A percentile compares a stretch with the other conserved stretches of the same genome.
Evolutionary conservation across 1,284 basidiomycete genomes (phyloP).

Genomic region (Irpex sp.): DNA sequence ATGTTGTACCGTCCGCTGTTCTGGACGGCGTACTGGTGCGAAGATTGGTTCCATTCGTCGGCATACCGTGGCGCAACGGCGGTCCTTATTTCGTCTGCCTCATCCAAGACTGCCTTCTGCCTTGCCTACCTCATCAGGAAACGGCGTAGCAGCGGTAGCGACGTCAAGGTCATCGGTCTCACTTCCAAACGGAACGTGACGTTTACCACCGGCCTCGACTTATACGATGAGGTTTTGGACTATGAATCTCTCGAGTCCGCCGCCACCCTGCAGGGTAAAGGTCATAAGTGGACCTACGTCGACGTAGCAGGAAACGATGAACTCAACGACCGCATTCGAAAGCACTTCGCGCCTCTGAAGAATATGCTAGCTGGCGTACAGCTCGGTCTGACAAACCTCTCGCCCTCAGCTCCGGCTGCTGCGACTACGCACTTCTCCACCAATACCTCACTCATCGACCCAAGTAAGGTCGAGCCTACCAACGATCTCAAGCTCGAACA

Average conservation of each 20-base stretch:
- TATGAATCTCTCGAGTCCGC: constrained; percentile 40
- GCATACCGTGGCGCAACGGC: constrained; percentile 40
- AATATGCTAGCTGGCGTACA: constrained; percentile 40
- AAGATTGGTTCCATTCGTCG: constrained; percentile 55
- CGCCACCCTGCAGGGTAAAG: constrained; percentile 22
- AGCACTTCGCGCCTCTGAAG: constrained; percentile 33
- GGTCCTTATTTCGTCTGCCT: constrained; percentile 60
- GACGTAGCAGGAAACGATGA: constrained; percentile 55
- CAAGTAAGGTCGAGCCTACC: constrained; percentile 18
- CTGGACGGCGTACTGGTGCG: constrained; percentile 69
- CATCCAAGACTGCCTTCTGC: constrained; percentile 64
- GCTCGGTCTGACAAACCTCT: constrained; percentile 52
- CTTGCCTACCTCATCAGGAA: constrained; percentile 53
- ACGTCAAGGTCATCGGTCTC: constrained; percentile 44
- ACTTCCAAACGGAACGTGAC: constrained; percentile 51
- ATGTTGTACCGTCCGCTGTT: constrained; percentile 68
- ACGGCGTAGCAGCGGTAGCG: constrained; percentile 19
- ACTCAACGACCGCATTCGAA: constrained; percentile 41
- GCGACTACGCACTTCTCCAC: constrained; percentile 11
- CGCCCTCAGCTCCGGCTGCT: constrained; percentile 33
- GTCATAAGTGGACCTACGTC: constrained; percentile 49
- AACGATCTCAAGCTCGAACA: constrained; percentile 34
- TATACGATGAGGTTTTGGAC: constrained; percentile 51
- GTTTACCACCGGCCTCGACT: constrained; percentile 47
- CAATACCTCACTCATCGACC: constrained; percentile 27